These are phyloP conservation scores for Candida vaughaniae DNA, from an alignment of 805 yeast genomes.

Conservation along the genomic window DNA sequence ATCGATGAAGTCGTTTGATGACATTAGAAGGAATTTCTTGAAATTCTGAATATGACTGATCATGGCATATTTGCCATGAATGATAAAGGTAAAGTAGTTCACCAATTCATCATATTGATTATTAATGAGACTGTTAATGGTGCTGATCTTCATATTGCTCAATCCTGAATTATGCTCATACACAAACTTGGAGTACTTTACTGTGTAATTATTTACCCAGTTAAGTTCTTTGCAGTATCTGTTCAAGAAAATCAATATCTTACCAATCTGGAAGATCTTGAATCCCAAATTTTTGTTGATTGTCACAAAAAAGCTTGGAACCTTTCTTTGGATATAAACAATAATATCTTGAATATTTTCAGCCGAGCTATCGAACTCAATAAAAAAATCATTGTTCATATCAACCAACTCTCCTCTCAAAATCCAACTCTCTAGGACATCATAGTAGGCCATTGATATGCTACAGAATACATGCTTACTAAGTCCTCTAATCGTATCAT, in stretches of 20 bases:
- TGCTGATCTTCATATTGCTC: slow-evolving; percentile 31
- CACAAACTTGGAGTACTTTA: slow-evolving; percentile 29
- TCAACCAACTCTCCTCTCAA: slow-evolving; percentile 60
- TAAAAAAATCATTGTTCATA: slow-evolving; percentile 63
- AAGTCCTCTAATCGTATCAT: slow-evolving; percentile 45
- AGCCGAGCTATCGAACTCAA: slow-evolving; percentile 28
- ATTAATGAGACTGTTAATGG: slow-evolving; percentile 31
- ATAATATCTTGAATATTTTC: slow-evolving; percentile 36
- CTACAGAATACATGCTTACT: slow-evolving; percentile 45
- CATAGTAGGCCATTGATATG: slow-evolving; percentile 58
- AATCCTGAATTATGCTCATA: slow-evolving; percentile 33
- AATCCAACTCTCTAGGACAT: slow-evolving; percentile 65
- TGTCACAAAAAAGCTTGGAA: slow-evolving; percentile 46
- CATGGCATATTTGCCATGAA: slow-evolving; percentile 49
- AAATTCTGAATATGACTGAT: slow-evolving; percentile 57
- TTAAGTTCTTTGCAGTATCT: slow-evolving; percentile 63
- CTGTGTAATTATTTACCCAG: slow-evolving; percentile 54
- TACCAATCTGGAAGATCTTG: slow-evolving; percentile 67
- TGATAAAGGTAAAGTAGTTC: slow-evolving; percentile 46
- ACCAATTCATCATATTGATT: slow-evolving; percentile 54
- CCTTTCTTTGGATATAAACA: slow-evolving; percentile 27
- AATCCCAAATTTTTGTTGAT: slow-evolving; percentile 32
- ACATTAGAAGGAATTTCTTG: slow-evolving; percentile 66
- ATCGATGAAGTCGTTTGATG: slow-evolving; percentile 81
- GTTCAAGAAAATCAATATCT: slow-evolving; percentile 62